phyloP scores from a whole-genome alignment of 2,329 filamentous ascomycete genomes.

The Cladophialophora bantiana region DNA sequence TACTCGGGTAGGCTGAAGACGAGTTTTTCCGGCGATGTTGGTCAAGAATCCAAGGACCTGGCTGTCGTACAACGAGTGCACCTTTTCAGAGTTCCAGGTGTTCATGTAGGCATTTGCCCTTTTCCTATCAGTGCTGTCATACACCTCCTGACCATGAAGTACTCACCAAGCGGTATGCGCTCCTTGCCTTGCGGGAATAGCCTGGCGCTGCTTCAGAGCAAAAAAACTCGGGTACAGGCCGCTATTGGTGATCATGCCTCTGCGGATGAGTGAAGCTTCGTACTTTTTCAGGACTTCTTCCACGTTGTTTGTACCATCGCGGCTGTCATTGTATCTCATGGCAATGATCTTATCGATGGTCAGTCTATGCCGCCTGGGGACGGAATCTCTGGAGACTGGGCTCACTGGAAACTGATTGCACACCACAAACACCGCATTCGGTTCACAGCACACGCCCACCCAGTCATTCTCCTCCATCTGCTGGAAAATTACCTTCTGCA shows the following conservation, averaged over 20 bases:
- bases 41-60: conserved; percentile 42
- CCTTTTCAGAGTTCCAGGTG: conserved; percentile 46
- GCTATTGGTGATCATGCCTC: conserved; percentile 36
- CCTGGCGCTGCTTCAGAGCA: conserved; percentile 42
- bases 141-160: background rate
- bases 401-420: conserved; percentile 55
- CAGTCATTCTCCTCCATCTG: conserved; percentile 51
- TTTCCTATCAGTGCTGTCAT: too few species aligned
- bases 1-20: conserved; percentile 1
- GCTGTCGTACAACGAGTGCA: conserved; percentile 38
- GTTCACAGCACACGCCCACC: conserved; percentile 54
- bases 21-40: conserved; percentile 29
- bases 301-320: conserved; percentile 45
- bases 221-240: conserved; percentile 42
- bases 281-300: conserved; percentile 39
- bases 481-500: conserved; percentile 47
- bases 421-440: conserved; percentile 45
- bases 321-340: conserved; percentile 48
- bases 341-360: conserved; percentile 38
- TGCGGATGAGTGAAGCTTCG: background rate
- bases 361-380: too few species aligned
- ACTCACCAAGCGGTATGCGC: background rate
- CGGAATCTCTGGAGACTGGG: too few species aligned
- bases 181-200: conserved; percentile 21
- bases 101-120: conserved; percentile 44